Percentiles rank a stretch among this genome's conserved stretches.
These are phyloP conservation scores for Flaveria sonorensis DNA, from an alignment of 129 eudicot genomes.

Conservation along the genomic window DNA sequence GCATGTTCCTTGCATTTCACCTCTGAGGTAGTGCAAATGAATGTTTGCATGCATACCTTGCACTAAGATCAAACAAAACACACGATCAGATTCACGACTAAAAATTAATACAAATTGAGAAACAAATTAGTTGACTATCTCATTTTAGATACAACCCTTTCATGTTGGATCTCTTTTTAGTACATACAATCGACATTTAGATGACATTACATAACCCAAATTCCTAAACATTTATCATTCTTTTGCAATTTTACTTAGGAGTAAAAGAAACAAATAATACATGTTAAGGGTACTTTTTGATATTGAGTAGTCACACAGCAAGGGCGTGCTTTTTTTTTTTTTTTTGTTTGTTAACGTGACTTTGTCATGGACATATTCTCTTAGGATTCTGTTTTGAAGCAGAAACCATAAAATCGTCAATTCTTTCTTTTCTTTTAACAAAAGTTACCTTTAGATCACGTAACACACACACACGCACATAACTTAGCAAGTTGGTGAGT, in stretches of 20 bases:
- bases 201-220: no score
- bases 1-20: slow-evolving; percentile 91
- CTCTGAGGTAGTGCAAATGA: slow-evolving; percentile 30
- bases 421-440: background rate
- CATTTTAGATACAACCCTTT: no score
- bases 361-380: background rate
- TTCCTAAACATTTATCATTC: no score
- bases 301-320: background rate
- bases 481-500: background rate
- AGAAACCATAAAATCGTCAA: background rate
- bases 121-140: background rate
- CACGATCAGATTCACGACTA: background rate
- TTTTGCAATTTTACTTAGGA: background rate
- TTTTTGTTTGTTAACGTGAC: background rate
- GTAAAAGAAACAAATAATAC: background rate
- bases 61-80: slow-evolving; percentile 7
- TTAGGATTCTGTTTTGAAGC: background rate
- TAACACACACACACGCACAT: background rate
- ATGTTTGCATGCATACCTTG: slow-evolving; percentile 19
- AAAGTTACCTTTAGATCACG: background rate
- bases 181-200: no score
- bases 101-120: background rate
- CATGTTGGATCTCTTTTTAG: no score
- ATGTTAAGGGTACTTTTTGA: background rate
- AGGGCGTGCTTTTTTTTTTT: background rate